phyloP scores from a whole-genome alignment of 345 rosid species.

The Gossypium thurberi region DNA sequence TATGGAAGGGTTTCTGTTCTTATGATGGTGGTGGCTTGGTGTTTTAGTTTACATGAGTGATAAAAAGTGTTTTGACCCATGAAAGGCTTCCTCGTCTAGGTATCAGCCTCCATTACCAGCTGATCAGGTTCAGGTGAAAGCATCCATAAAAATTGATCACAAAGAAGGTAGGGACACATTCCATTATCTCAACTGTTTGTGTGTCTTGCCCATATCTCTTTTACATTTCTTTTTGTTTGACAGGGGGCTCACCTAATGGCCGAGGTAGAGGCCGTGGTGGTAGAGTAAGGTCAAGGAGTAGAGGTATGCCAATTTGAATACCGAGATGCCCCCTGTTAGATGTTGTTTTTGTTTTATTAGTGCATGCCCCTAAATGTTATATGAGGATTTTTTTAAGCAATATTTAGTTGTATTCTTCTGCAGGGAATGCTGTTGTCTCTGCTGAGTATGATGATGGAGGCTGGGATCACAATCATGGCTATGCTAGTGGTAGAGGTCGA shows the following conservation, averaged over 20 bases:
- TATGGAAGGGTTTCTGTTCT: neutral
- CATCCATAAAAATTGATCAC: constrained; percentile 39
- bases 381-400: neutral
- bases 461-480: constrained; percentile 58
- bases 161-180: constrained; percentile 49
- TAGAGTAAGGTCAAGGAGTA: constrained; percentile 48
- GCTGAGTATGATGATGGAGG: constrained; percentile 77
- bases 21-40: neutral
- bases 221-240: constrained; percentile 3
- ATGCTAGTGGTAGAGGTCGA: constrained; percentile 72
- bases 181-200: neutral
- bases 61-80: neutral
- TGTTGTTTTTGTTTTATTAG: neutral
- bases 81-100: constrained; percentile 27
- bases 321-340: neutral
- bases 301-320: constrained; percentile 26
- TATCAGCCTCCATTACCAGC: constrained; percentile 70
- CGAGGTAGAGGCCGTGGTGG: constrained; percentile 67
- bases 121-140: constrained; percentile 60
- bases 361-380: neutral
- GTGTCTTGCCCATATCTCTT: neutral
- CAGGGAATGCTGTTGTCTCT: constrained; percentile 66
- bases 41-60: neutral
- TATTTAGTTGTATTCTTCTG: constrained; percentile 8
- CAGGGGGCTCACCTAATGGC: constrained; percentile 70